Conservation (phyloP, 129 eudicot genomes). For the Deinandra increscens region DNA sequence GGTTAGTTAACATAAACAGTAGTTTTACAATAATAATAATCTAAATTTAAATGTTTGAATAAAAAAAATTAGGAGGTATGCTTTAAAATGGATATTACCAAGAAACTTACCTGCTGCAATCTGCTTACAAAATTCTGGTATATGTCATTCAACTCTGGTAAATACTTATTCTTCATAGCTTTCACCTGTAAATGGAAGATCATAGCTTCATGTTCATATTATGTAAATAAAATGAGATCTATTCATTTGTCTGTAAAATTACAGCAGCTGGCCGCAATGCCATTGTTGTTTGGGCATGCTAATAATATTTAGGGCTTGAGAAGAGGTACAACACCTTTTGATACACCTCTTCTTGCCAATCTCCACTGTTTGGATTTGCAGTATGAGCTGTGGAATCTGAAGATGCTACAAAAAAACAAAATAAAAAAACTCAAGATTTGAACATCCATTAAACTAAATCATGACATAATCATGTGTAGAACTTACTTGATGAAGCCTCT, state of each 20-base stretch:
- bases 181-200: slow-evolving; percentile 61
- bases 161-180: slow-evolving; percentile 78
- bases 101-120: slow-evolving; percentile 63
- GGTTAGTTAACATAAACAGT: background rate
- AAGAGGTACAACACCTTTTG: slow-evolving; percentile 60
- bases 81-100: background rate
- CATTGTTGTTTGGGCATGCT: slow-evolving; percentile 4
- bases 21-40: background rate
- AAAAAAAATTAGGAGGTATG: background rate
- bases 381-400: slow-evolving; percentile 89
- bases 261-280: background rate
- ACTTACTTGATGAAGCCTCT: slow-evolving; percentile 78
- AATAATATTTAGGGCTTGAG: slow-evolving; percentile 2
- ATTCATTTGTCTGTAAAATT: background rate
- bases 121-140: slow-evolving; percentile 61
- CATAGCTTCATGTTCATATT: background rate
- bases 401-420: slow-evolving; percentile 48
- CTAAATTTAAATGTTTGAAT: background rate
- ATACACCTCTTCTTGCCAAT: slow-evolving; percentile 93
- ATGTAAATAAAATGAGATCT: background rate
- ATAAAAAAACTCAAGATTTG: background rate
- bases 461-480: slow-evolving; percentile 1
- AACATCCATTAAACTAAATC: background rate
- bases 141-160: slow-evolving; percentile 58
- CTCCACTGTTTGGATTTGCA: slow-evolving; percentile 65